These are phyloP conservation scores for Venturia carpophila DNA, from an alignment of 2,329 filamentous ascomycete species.

Conservation along the genomic window DNA sequence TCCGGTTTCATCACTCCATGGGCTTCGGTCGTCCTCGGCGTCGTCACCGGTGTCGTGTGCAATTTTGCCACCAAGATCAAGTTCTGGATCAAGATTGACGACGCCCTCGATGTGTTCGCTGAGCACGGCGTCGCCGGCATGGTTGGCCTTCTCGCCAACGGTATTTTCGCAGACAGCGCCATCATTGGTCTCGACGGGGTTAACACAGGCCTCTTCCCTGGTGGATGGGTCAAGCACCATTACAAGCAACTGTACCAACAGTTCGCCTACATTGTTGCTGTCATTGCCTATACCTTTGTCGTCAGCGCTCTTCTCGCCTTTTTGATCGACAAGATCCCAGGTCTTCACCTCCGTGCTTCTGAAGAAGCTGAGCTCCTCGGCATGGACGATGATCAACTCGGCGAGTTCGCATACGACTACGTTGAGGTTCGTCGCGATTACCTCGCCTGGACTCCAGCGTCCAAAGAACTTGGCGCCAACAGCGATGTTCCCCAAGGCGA, in stretches of 20 bases:
- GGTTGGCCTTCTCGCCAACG: slow-evolving; percentile 69
- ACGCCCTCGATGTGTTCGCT: slow-evolving; percentile 84
- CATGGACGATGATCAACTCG: slow-evolving; percentile 85
- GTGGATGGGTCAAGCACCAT: slow-evolving; percentile 70
- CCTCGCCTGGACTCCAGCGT: slow-evolving; percentile 76
- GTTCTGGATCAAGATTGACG: slow-evolving; percentile 72
- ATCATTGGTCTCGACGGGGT: slow-evolving; percentile 67
- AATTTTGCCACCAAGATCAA: slow-evolving; percentile 83
- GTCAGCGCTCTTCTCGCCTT: slow-evolving; percentile 68
- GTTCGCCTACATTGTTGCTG: slow-evolving; percentile 64
- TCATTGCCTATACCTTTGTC: slow-evolving; percentile 61
- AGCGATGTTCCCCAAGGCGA: slow-evolving; percentile 56
- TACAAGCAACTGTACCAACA: slow-evolving; percentile 71
- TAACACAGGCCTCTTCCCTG: slow-evolving; percentile 55
- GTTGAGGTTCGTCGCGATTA: slow-evolving; percentile 84
- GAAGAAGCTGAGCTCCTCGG: slow-evolving; percentile 78
- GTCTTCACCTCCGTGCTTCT: slow-evolving; percentile 68
- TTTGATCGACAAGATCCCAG: slow-evolving; percentile 65
- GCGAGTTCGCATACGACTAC: slow-evolving; percentile 85
- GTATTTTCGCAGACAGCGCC: slow-evolving; percentile 66
- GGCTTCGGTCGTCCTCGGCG: slow-evolving; percentile 53
- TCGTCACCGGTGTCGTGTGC: slow-evolving; percentile 58
- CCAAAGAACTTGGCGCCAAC: slow-evolving; percentile 54
- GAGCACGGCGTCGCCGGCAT: slow-evolving; percentile 83
- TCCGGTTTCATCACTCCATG: slow-evolving; percentile 69